Base-by-base conservation (phyloP, 345 rosid species). In the Excoecaria cochinchinensis region DNA sequence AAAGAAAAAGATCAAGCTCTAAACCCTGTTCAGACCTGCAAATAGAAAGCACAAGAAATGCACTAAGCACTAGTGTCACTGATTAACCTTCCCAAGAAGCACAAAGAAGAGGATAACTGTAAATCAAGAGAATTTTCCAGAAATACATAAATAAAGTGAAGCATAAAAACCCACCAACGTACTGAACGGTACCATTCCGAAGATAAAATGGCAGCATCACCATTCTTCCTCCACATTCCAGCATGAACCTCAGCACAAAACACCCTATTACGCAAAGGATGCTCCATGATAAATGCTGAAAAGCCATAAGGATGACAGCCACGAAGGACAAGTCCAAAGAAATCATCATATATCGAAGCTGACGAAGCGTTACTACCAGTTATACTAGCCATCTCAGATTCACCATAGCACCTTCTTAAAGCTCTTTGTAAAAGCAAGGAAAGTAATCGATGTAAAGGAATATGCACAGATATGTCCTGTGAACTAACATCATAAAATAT, bases 171-270 rank as follows among this genome's bases (percentile, higher is more conserved):
- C 48, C 79, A 95, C 98, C 98, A 88, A 44, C 89, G 90, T 78
- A 79, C 91, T 62, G 98, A 88, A 68, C 91, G 93, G 74, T 92
- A 93, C 92, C 89, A 92, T 73, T 93, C 94, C 69, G 80, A 83
- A 78, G 89, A 83, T 73, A 90, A 76, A 78, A 85, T 44, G 57
- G 94, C 93, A 80, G 89, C 77, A 79, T 95, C 98, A 67, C 88
- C 97, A 82, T 95, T 92, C 90, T 85, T 95, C 78, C 85, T 89
- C 99, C 99, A 95, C 98, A 93, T 91, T 84, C 97, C 97, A 75
- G 97, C 96, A 70, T 81, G 88, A 79, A 95, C 92, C 76, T 95
- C 87, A 40, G 99, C 91, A 84, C 92, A 91, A 73, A 95, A 95
- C 39, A 88, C 99, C 89, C 96, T 89, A 75, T 87, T 82, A 60